Conservation (phyloP, 2,329 filamentous ascomycete genomes). For the Trichoderma cornu-damae region DNA sequence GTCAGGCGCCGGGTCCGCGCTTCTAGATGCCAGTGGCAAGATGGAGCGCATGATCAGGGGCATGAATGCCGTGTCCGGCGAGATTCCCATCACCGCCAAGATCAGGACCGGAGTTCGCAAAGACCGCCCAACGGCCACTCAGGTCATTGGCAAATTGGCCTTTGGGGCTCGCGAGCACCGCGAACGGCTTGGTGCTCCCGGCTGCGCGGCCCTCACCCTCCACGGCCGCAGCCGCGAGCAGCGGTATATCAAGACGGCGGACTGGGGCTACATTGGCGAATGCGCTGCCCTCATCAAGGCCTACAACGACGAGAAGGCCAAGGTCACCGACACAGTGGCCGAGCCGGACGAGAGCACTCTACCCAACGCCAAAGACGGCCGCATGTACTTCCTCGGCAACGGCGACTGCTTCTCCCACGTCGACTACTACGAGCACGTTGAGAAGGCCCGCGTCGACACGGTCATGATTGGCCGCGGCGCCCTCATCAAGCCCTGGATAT, state of each 20-base stretch:
- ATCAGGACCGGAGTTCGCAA: slow-evolving; percentile 87
- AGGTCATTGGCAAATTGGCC: slow-evolving; percentile 75
- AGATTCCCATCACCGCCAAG: slow-evolving; percentile 90
- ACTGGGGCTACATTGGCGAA: slow-evolving; percentile 92
- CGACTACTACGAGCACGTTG: slow-evolving; percentile 76
- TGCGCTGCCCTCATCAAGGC: slow-evolving; percentile 78
- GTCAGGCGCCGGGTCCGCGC: slow-evolving; percentile 79
- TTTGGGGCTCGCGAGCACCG: slow-evolving; percentile 71
- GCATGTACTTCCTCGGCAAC: slow-evolving; percentile 90
- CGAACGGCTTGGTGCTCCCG: slow-evolving; percentile 66
- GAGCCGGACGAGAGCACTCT: slow-evolving; percentile 73
- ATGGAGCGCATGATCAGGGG: slow-evolving; percentile 91
- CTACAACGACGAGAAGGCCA: slow-evolving; percentile 65
- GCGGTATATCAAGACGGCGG: slow-evolving; percentile 84
- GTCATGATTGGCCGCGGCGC: slow-evolving; percentile 97
- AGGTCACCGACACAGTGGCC: slow-evolving; percentile 66
- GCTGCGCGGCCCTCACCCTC: slow-evolving; percentile 90
- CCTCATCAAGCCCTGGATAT: slow-evolving; percentile 96
- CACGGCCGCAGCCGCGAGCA: slow-evolving; percentile 93
- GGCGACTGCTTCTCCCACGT: slow-evolving; percentile 92
- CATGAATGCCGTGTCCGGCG: slow-evolving; percentile 89
- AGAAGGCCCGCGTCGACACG: slow-evolving; percentile 76
- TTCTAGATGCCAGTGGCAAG: slow-evolving; percentile 83
- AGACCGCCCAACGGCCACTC: slow-evolving; percentile 70
- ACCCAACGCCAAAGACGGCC: slow-evolving; percentile 58